These are phyloP conservation scores for Passalora sequoiae DNA, from an alignment of 2,329 filamentous ascomycete genomes.

Conservation along the genomic window DNA sequence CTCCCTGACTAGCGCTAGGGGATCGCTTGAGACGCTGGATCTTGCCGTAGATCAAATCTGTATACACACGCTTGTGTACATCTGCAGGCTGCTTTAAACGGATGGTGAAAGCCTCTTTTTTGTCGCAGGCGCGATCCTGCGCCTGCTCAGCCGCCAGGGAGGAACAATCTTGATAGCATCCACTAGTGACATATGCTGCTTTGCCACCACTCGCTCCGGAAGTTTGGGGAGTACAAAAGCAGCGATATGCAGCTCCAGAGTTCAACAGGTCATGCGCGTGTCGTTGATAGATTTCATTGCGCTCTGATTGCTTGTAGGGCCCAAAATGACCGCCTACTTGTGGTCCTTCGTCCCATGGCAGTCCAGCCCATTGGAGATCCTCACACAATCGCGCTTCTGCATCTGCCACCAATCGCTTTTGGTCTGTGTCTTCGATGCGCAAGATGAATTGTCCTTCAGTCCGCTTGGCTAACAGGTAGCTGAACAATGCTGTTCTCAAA, in stretches of 20 bases:
- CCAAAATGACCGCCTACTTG: constrained; percentile 74
- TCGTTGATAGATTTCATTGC: constrained; percentile 65
- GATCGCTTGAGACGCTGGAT: constrained; percentile 44
- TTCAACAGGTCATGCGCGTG: constrained; percentile 66
- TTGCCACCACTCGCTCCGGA: constrained; percentile 49
- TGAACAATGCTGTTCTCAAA: constrained; percentile 88
- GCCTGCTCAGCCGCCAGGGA: constrained; percentile 63
- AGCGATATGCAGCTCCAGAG: constrained; percentile 76
- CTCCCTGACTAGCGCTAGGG: constrained; percentile 25
- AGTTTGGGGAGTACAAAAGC: constrained; percentile 67
- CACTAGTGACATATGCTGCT: constrained; percentile 55
- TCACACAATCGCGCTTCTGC: constrained; percentile 72
- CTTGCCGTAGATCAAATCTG: constrained; percentile 73
- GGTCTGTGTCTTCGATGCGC: constrained; percentile 91
- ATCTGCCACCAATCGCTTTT: constrained; percentile 76
- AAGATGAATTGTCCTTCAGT: constrained; percentile 88
- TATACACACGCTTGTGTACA: constrained; percentile 55
- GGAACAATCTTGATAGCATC: constrained; percentile 70
- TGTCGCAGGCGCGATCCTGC: constrained; percentile 57
- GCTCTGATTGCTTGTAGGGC: constrained; percentile 85
- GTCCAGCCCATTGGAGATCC: constrained; percentile 81
- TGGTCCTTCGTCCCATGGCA: constrained; percentile 93
- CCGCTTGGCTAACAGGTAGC: constrained; percentile 81
- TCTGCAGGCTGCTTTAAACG: constrained; percentile 62
- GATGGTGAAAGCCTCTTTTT: constrained; percentile 68